phyloP scores from a whole-genome alignment of 2,329 filamentous ascomycete genomes.

The Ophiostoma perfectum region DNA sequence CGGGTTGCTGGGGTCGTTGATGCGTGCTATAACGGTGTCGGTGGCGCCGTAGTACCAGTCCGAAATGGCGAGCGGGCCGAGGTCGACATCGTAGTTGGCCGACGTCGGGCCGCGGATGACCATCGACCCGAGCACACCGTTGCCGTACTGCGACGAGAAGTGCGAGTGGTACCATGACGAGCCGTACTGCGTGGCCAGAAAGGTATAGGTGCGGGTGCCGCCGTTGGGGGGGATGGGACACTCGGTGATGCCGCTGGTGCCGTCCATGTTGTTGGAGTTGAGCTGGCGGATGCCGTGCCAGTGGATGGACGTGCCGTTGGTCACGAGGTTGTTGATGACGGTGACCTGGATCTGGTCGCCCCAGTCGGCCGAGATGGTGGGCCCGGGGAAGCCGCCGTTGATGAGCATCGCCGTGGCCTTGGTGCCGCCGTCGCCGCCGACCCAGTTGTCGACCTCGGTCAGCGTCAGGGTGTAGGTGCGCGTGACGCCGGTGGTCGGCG shows the following conservation, averaged over 20 bases:
- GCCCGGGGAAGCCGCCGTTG: slow-evolving; percentile 23
- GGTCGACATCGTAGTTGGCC: slow-evolving; percentile 45
- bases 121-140: slow-evolving; percentile 48
- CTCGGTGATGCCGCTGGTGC: slow-evolving; percentile 42
- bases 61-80: slow-evolving; percentile 45
- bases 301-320: slow-evolving; percentile 43
- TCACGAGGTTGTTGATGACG: slow-evolving; percentile 57
- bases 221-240: slow-evolving; percentile 37
- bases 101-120: slow-evolving; percentile 41
- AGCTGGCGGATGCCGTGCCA: slow-evolving; percentile 46
- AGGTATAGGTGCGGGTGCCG: slow-evolving; percentile 34
- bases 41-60: slow-evolving; percentile 47
- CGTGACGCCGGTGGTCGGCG: slow-evolving; percentile 25
- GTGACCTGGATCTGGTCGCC: slow-evolving; percentile 52
- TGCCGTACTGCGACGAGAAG: slow-evolving; percentile 43
- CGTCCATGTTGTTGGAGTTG: slow-evolving; percentile 40
- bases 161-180: slow-evolving; percentile 46
- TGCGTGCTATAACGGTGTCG: slow-evolving; percentile 29
- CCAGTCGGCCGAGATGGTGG: slow-evolving; percentile 35
- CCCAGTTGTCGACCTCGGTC: slow-evolving; percentile 26
- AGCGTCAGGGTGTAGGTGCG: slow-evolving; percentile 25
- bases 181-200: slow-evolving; percentile 36
- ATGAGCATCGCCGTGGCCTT: slow-evolving; percentile 28
- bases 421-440: slow-evolving; percentile 25
- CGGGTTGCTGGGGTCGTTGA: slow-evolving; percentile 26